Percentiles rank a stretch among this genome's conserved stretches.
These are phyloP conservation scores for Tolypocladium ovalisporum DNA, from an alignment of 2,329 filamentous ascomycete species.

Conservation along the genomic window DNA sequence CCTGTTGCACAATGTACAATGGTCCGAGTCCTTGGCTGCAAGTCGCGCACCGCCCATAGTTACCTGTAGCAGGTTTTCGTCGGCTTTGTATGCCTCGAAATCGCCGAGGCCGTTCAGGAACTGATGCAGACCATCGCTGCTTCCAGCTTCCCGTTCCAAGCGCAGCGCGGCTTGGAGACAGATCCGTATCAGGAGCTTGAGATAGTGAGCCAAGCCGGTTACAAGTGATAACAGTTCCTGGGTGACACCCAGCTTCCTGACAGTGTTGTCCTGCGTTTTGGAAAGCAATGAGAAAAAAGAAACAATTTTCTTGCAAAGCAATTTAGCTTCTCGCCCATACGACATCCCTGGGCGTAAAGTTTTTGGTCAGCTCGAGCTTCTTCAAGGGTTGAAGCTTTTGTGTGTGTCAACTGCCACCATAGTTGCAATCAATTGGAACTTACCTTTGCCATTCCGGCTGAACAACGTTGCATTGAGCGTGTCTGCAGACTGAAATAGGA, in stretches of 20 bases:
- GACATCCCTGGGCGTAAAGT: slow-evolving; percentile 53
- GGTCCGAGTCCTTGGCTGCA: slow-evolving; percentile 69
- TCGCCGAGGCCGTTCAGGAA: slow-evolving; percentile 79
- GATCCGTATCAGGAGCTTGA: slow-evolving; percentile 94
- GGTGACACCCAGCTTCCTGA: slow-evolving; percentile 85
- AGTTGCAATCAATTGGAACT: slow-evolving; percentile 12
- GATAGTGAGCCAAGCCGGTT: slow-evolving; percentile 90
- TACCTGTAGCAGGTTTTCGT: slow-evolving; percentile 58
- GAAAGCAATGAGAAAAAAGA: slow-evolving; percentile 93
- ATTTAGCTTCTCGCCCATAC: slow-evolving; percentile 91
- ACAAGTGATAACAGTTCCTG: slow-evolving; percentile 97
- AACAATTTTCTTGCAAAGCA: slow-evolving; percentile 99
- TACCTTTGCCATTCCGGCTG: slow-evolving; percentile 63
- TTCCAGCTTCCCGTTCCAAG: slow-evolving; percentile 73
- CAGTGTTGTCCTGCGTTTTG: slow-evolving; percentile 86
- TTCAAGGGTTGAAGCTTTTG: neutral
- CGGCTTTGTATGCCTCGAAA: slow-evolving; percentile 65
- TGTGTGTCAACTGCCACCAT: neutral
- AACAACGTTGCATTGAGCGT: slow-evolving; percentile 67
- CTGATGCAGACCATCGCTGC: slow-evolving; percentile 62
- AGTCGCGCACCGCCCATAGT: slow-evolving; percentile 55
- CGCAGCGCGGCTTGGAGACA: slow-evolving; percentile 89
- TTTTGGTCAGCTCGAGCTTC: neutral
- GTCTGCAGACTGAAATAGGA: slow-evolving; percentile 83
- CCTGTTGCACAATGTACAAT: slow-evolving; percentile 70